phyloP scores from a whole-genome alignment of 1,139 yeast genomes.

The Taphrina wiesneri region DNA sequence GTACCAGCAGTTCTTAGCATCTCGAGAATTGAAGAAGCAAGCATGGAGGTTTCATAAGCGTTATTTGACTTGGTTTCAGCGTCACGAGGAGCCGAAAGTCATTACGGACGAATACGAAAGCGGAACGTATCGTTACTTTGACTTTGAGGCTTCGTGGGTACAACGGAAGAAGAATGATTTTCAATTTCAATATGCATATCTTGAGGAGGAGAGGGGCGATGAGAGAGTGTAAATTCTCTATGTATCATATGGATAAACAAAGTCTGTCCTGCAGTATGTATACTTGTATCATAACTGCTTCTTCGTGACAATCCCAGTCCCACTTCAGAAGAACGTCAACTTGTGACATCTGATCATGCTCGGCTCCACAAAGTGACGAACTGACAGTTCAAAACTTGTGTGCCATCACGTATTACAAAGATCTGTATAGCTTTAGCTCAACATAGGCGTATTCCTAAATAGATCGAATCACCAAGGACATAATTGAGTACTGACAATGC shows the following conservation, averaged over 20 bases:
- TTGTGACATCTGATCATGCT: background rate
- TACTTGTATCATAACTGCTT: background rate
- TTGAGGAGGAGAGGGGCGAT: constrained; percentile 48
- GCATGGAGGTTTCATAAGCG: constrained; percentile 86
- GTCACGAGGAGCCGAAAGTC: constrained; percentile 59
- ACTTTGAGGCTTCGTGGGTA: constrained; percentile 80
- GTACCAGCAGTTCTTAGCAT: constrained; percentile 70
- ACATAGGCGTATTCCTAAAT: background rate
- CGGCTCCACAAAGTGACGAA: background rate
- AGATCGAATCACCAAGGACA: too few species aligned
- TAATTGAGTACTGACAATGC: too few species aligned
- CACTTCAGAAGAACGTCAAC: too few species aligned
- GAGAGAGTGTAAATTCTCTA: background rate
- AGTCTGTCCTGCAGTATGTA: background rate
- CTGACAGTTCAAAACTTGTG: too few species aligned
- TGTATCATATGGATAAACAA: background rate
- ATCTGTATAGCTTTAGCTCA: too few species aligned
- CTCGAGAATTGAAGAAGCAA: constrained; percentile 74
- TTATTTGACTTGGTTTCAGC: constrained; percentile 79
- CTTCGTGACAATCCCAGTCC: background rate
- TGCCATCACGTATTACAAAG: too few species aligned
- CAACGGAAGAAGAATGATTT: constrained; percentile 74
- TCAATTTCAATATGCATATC: constrained; percentile 55
- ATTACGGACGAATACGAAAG: constrained; percentile 53
- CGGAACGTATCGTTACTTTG: constrained; percentile 77